Conservation (phyloP, 2,329 filamentous ascomycete genomes). For the Talaromyces rugulosus region DNA sequence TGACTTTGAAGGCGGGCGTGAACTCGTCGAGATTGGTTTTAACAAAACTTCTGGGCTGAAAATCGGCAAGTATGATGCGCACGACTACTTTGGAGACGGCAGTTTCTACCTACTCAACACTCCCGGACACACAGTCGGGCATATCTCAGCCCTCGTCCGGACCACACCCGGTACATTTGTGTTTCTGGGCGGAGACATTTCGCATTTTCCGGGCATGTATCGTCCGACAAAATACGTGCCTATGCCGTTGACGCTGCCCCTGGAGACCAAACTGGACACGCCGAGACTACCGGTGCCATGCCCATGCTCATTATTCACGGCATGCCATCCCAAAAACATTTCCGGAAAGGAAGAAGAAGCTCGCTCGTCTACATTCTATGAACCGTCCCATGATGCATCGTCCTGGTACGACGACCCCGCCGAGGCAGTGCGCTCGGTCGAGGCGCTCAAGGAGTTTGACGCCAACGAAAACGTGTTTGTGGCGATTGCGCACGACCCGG, state of each 20-base stretch:
- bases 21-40: conserved; percentile 20
- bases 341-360: conserved; percentile 12
- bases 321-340: conserved; percentile 16
- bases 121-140: conserved; percentile 23
- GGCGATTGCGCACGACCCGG: conserved; percentile 26
- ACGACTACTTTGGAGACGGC: conserved; percentile 28
- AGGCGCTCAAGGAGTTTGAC: conserved; percentile 27
- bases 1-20: conserved; percentile 29
- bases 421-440: conserved; percentile 17
- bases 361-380: conserved; percentile 18
- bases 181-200: conserved; percentile 42
- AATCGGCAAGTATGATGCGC: conserved; percentile 22
- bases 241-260: conserved; percentile 21
- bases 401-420: conserved; percentile 20
- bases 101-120: conserved; percentile 27
- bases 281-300: conserved; percentile 15
- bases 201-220: conserved; percentile 36
- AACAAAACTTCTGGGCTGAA: conserved; percentile 17
- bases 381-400: conserved; percentile 11
- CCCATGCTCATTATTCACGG: conserved; percentile 22
- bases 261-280: conserved; percentile 16
- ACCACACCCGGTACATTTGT: conserved; percentile 34
- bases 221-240: conserved; percentile 25
- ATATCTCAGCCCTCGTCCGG: conserved; percentile 25
- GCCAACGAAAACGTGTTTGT: conserved; percentile 25